Conservation (phyloP, 108 stramenopile species). For the Mediolabrus comicus region DNA sequence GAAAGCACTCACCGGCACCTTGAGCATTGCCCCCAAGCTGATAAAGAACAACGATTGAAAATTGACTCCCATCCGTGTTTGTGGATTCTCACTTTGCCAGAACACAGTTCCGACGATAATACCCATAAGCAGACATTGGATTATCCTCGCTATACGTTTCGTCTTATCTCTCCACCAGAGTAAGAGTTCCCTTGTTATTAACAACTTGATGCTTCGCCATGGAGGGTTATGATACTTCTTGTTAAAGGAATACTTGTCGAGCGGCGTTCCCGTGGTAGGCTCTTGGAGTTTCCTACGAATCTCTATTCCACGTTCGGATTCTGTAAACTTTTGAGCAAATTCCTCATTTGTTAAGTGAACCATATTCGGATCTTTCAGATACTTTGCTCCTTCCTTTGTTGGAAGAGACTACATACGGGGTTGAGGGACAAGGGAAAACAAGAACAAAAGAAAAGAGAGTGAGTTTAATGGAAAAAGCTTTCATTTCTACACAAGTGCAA, state of each 20-base stretch:
- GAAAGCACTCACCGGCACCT: constrained; percentile 36
- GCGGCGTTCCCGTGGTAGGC: constrained; percentile 7
- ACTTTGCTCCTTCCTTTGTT: constrained; percentile 52
- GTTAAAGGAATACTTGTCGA: constrained; percentile 7
- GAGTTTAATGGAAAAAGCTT: not conserved
- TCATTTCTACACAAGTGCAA: not conserved
- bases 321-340: constrained; percentile 55
- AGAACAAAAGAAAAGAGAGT: not conserved
- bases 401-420: constrained; percentile 30
- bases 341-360: constrained; percentile 58
- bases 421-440: not conserved
- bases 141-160: constrained; percentile 44
- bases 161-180: constrained; percentile 64
- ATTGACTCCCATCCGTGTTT: constrained; percentile 48
- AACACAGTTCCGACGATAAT: constrained; percentile 67
- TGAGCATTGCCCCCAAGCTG: constrained; percentile 62
- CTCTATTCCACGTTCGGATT: constrained; percentile 38
- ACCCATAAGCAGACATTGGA: constrained; percentile 62
- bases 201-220: constrained; percentile 30
- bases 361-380: constrained; percentile 14
- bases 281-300: constrained; percentile 31
- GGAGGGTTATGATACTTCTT: constrained; percentile 45
- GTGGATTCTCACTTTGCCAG: constrained; percentile 47
- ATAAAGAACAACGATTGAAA: constrained; percentile 70
- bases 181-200: constrained; percentile 44